A percentile compares a stretch with the other conserved stretches of the same genome.
phyloP scores from a whole-genome alignment of 441 rosid species.

The Populus tomentosa region DNA sequence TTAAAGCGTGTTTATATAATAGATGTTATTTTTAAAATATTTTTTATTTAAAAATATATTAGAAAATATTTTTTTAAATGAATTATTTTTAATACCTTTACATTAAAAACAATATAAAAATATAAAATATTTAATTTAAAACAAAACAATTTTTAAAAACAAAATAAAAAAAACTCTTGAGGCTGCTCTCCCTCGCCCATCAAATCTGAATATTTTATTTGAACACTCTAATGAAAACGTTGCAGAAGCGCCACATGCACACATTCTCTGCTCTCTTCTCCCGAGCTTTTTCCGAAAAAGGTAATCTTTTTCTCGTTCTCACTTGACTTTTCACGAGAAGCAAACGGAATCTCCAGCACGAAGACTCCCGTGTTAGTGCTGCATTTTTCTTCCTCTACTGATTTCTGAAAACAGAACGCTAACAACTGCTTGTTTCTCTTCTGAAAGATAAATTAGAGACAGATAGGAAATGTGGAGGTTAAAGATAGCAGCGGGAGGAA shows the following conservation, averaged over 20 bases:
- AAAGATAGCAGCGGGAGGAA: conserved; percentile 71
- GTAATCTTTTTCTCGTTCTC: neutral
- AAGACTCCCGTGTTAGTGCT: neutral
- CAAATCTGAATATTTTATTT: no score
- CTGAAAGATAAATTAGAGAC: neutral
- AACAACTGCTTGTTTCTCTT: neutral
- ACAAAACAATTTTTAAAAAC: no score
- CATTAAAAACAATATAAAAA: no score
- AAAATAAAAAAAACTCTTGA: no score
- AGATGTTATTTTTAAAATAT: no score
- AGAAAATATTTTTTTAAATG: no score
- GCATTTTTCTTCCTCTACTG: neutral
- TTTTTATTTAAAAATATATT: no score
- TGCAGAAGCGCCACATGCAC: neutral
- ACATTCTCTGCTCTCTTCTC: neutral
- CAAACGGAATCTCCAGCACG: neutral
- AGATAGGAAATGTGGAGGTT: conserved; percentile 55
- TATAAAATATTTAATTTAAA: no score
- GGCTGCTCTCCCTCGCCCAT: no score
- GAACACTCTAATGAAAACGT: neutral
- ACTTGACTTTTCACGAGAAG: neutral
- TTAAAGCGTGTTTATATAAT: no score
- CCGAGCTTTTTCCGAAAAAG: neutral
- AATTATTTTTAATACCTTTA: no score
- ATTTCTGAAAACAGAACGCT: neutral